phyloP scores from a whole-genome alignment of 768 basidiomycete species.

The Tricholoma terreum region DNA sequence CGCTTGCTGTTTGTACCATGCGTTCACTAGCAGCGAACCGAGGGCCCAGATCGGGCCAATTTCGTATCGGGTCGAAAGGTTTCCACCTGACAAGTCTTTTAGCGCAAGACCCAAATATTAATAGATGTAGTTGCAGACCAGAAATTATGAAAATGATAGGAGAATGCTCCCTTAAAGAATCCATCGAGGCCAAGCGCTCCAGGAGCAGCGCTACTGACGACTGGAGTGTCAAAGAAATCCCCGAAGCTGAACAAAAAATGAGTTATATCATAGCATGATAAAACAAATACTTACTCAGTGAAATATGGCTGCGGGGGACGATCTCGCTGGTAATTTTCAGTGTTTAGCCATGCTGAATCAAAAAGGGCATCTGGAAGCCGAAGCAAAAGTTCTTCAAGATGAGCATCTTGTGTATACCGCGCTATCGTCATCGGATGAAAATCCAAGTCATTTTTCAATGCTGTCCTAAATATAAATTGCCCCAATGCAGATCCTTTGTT shows the following conservation, averaged over 20 bases:
- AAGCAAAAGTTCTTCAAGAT: conserved; percentile 77
- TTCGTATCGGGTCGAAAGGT: conserved; percentile 88
- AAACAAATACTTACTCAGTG: conserved; percentile 54
- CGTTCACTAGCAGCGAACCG: conserved; percentile 76
- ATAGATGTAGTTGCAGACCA: conserved; percentile 49
- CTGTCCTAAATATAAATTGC: conserved; percentile 91
- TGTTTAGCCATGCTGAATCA: conserved; percentile 95
- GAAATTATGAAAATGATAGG: conserved; percentile 95
- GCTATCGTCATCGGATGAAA: conserved; percentile 98
- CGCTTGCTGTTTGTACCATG: conserved; percentile 48
- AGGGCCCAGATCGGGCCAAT: conserved; percentile 91
- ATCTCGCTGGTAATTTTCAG: conserved; percentile 87
- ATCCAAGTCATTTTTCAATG: conserved; percentile 89
- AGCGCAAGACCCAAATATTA: conserved; percentile 1
- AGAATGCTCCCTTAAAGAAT: conserved; percentile 94
- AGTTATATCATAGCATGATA: neutral
- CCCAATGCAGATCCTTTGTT: conserved; percentile 92
- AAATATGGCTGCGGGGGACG: conserved; percentile 95
- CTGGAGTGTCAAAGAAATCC: conserved; percentile 85
- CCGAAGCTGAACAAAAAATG: conserved; percentile 55
- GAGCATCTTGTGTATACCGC: conserved; percentile 85
- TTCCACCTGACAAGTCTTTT: conserved; percentile 69
- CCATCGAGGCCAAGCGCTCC: conserved; percentile 89
- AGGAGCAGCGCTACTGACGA: conserved; percentile 71
- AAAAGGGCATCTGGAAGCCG: conserved; percentile 94